Evolutionary conservation across 108 stramenopile species (phyloP).

Genomic region (Aurantiochytrium sp.): DNA sequence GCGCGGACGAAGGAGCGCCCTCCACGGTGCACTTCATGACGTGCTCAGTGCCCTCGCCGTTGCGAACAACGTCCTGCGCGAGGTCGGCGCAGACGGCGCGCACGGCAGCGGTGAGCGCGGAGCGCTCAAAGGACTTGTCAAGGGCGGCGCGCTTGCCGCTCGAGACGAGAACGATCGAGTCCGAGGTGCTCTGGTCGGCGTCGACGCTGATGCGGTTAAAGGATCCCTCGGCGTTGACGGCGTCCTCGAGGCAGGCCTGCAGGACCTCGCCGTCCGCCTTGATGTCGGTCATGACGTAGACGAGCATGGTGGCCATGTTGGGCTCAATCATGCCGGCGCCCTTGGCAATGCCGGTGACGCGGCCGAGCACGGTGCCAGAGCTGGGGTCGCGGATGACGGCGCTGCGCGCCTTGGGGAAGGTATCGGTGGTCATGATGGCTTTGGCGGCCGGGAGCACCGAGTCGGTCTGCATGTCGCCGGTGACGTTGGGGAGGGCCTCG

Average conservation of each 20-base stretch:
- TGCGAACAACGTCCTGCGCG: constrained; percentile 88
- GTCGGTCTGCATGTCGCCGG: constrained; percentile 66
- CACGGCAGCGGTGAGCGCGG: constrained; percentile 74
- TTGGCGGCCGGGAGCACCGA: constrained; percentile 75
- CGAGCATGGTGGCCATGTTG: constrained; percentile 94
- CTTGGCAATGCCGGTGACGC: constrained; percentile 66
- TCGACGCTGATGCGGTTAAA: constrained; percentile 94
- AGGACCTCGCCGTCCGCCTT: constrained; percentile 47
- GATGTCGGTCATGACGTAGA: constrained; percentile 84
- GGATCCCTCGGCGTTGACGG: constrained; percentile 71
- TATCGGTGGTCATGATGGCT: constrained; percentile 65
- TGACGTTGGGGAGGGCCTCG: constrained; percentile 70
- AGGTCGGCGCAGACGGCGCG: constrained; percentile 69
- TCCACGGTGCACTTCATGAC: constrained; percentile 79
- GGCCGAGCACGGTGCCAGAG: not conserved
- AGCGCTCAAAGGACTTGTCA: constrained; percentile 48
- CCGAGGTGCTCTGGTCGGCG: constrained; percentile 89
- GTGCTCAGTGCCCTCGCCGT: constrained; percentile 96
- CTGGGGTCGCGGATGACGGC: not conserved
- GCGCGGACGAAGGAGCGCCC: constrained; percentile 71
- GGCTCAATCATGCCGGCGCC: constrained; percentile 99
- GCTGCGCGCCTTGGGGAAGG: constrained; percentile 54
- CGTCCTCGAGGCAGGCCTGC: constrained; percentile 64
- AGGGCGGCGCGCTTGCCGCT: constrained; percentile 63
- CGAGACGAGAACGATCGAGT: constrained; percentile 76